phyloP scores from a whole-genome alignment of 2,329 filamentous ascomycete species.

The Trichothecium sympodiale region DNA sequence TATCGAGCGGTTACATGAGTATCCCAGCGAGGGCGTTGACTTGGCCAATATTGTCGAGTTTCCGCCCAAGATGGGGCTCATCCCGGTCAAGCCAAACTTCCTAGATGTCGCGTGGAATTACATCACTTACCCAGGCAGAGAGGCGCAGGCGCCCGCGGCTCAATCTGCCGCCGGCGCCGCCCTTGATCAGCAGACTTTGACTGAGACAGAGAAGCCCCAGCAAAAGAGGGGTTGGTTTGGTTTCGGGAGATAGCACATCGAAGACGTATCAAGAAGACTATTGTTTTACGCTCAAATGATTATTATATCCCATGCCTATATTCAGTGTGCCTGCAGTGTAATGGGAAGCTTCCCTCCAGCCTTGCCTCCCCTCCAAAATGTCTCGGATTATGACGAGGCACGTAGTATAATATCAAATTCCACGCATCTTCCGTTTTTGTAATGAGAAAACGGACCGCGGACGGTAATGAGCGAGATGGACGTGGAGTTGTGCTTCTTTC shows the following conservation, averaged over 20 bases:
- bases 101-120: conserved; percentile 97
- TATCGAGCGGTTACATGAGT: conserved; percentile 65
- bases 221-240: conserved; percentile 67
- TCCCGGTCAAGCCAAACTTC: conserved; percentile 92
- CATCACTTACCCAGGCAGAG: conserved; percentile 70
- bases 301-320: too few species aligned
- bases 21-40: conserved; percentile 60
- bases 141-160: conserved; percentile 21
- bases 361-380: too few species aligned
- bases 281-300: too few species aligned
- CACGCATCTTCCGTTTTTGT: too few species aligned
- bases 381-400: too few species aligned
- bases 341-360: too few species aligned
- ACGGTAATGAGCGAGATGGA: too few species aligned
- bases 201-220: conserved; percentile 28
- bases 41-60: conserved; percentile 75
- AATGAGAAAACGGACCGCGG: too few species aligned
- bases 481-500: too few species aligned
- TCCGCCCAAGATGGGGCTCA: conserved; percentile 69
- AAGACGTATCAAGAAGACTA: too few species aligned
- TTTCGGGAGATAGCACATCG: conserved; percentile 52
- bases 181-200: conserved; percentile 8
- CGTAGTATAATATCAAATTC: too few species aligned
- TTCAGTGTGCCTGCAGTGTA: too few species aligned
- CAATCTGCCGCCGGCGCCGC: conserved; percentile 11